Conservation (phyloP, 768 basidiomycete genomes). For the Dacryopinax primogenitus region DNA sequence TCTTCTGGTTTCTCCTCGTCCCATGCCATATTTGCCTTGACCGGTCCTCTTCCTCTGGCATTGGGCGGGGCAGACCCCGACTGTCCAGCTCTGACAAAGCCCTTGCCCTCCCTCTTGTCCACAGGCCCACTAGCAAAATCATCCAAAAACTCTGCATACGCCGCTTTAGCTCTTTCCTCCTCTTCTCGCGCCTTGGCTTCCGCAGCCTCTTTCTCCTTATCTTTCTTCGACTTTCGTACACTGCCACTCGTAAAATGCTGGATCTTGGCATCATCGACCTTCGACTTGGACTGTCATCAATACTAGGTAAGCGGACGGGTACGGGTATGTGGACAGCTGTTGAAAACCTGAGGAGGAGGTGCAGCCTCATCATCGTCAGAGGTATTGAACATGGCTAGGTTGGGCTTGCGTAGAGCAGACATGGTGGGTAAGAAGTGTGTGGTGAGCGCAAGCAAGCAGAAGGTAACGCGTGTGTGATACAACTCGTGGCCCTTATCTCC, state of each 20-base stretch:
- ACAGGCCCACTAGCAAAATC: constrained; percentile 23
- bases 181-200: constrained; percentile 62
- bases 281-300: constrained; percentile 56
- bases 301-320: constrained; percentile 33
- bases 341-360: constrained; percentile 73
- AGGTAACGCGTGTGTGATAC: background rate
- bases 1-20: constrained; percentile 17
- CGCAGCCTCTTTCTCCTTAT: constrained; percentile 85
- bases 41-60: constrained; percentile 42
- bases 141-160: constrained; percentile 39
- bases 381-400: constrained; percentile 56
- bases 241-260: constrained; percentile 75
- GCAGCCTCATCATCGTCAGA: constrained; percentile 64
- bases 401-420: constrained; percentile 30
- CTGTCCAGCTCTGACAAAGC: constrained; percentile 5
- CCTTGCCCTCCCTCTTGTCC: constrained; percentile 17
- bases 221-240: constrained; percentile 75
- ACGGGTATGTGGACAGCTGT: constrained; percentile 48
- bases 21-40: constrained; percentile 36
- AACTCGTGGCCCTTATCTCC: too few species aligned
- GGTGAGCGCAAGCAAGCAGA: background rate
- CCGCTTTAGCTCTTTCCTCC: constrained; percentile 16
- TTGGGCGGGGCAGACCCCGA: background rate
- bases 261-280: constrained; percentile 68
- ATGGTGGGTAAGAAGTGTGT: background rate